Evolutionary conservation across 176 grass and related monocot species (phyloP), one percentile per base, ranked within the genome.

Genomic region (Aegilops speltoides): DNA sequence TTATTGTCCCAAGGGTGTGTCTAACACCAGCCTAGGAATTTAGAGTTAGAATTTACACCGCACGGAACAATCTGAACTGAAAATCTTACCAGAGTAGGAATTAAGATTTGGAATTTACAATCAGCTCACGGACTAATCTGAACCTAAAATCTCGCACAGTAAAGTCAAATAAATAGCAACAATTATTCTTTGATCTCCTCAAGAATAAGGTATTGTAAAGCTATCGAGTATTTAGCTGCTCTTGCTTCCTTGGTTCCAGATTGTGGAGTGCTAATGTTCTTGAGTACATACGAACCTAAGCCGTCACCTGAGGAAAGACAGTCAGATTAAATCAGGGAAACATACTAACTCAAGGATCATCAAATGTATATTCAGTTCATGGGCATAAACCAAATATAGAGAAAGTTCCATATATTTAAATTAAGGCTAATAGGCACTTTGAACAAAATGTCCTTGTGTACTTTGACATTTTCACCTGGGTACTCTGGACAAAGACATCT

Each of bases 141-240:
- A 90, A 79, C 56, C 4, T 32, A 60, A 19, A 48, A 75, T 48
- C 40, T 73, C 22, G 26, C 20, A 16, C 36, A 48, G 3, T 67
- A 59, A 56, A 78, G 3, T 26, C 11, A 19, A 63, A 77, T 56
- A 57, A 79, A 70, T 54, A 36, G 15, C 12, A 68, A 10, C 33
- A 23, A 46, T 34, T 74, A 78, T 81, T 78, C 83, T 59, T 84
- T 86, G 41, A 92, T 88, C 36, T 94, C 87, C 82, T 98, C 89
- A 24, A 95, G 86, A 75, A 91, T 73, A 33, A 95, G 92, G 80
- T 92, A 87, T 50, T 95, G 96, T 62, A 92, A 86, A 45, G 91
- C 91, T 81, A 94, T 86, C 24, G 93, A 95, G 69, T 98, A 98
- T 86, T 94, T 98, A 24, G 93, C 93, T 81, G 31, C 68, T 86